Percentiles rank a stretch among this genome's conserved stretches.
These are phyloP conservation scores for Fragaria vesca DNA, from an alignment of 306 rosid species.

Conservation along the genomic window DNA sequence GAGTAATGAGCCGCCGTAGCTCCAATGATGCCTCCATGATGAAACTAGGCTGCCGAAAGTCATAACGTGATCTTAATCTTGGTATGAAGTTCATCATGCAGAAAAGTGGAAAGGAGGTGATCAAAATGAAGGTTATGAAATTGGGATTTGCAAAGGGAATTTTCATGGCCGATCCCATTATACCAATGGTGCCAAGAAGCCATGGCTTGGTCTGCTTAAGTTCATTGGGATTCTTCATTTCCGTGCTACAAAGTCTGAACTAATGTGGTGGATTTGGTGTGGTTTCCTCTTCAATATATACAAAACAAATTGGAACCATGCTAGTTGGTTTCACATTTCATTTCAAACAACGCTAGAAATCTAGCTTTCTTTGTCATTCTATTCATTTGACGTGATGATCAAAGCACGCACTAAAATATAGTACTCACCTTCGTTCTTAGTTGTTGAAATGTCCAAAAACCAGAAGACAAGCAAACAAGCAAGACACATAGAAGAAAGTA, in stretches of 20 bases:
- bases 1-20: background rate
- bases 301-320: background rate
- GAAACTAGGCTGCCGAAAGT: background rate
- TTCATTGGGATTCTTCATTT: background rate
- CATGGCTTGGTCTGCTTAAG: background rate
- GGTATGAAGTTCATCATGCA: background rate
- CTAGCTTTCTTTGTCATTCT: background rate
- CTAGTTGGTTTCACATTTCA: background rate
- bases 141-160: background rate
- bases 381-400: background rate
- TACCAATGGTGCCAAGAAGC: background rate
- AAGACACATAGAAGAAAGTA: background rate
- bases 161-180: background rate
- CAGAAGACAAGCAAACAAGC: background rate
- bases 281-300: background rate
- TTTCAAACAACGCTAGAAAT: background rate
- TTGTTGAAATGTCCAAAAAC: background rate
- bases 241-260: background rate
- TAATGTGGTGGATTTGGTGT: background rate
- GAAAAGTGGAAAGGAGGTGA: background rate
- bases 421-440: background rate
- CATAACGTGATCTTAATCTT: background rate
- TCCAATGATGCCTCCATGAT: background rate
- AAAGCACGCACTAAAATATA: background rate
- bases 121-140: background rate